Conservation (phyloP, 805 yeast species). For the Tetrapisispora taiwanensis region DNA sequence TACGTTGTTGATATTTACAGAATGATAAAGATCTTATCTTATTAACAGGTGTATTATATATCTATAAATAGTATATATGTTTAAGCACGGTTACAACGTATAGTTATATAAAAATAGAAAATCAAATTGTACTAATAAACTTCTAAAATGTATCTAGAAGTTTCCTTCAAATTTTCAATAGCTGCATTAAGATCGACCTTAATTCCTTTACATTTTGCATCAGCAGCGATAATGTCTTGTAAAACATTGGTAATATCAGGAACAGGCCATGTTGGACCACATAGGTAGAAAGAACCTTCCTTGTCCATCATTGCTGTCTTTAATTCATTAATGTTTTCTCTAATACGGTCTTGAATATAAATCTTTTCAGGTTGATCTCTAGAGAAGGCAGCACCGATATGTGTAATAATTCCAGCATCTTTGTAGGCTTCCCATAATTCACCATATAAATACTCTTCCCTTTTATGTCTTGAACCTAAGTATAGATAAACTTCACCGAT, state of each 20-base stretch:
- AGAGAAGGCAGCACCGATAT: slow-evolving; percentile 95
- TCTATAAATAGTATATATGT: neutral
- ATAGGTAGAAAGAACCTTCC: slow-evolving; percentile 84
- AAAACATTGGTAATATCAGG: slow-evolving; percentile 90
- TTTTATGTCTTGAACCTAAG: slow-evolving; percentile 90
- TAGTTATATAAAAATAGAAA: neutral
- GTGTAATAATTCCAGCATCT: slow-evolving; percentile 85
- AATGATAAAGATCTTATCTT: too few species aligned
- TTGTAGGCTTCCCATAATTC: slow-evolving; percentile 95
- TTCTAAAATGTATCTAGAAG: slow-evolving; percentile 83
- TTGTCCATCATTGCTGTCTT: slow-evolving; percentile 69
- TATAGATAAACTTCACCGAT: slow-evolving; percentile 83
- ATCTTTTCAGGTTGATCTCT: slow-evolving; percentile 94
- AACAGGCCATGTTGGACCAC: slow-evolving; percentile 99
- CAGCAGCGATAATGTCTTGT: slow-evolving; percentile 65
- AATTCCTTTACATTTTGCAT: slow-evolving; percentile 58
- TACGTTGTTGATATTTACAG: too few species aligned
- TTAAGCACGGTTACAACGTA: too few species aligned
- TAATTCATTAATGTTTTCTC: slow-evolving; percentile 61
- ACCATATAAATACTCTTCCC: slow-evolving; percentile 91
- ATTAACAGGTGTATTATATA: too few species aligned
- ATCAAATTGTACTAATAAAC: slow-evolving; percentile 61
- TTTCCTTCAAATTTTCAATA: slow-evolving; percentile 89
- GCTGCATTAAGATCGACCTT: slow-evolving; percentile 64
- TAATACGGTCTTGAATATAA: slow-evolving; percentile 88